Conservation (phyloP, 768 basidiomycete species). For the Leccinellum albellum region DNA sequence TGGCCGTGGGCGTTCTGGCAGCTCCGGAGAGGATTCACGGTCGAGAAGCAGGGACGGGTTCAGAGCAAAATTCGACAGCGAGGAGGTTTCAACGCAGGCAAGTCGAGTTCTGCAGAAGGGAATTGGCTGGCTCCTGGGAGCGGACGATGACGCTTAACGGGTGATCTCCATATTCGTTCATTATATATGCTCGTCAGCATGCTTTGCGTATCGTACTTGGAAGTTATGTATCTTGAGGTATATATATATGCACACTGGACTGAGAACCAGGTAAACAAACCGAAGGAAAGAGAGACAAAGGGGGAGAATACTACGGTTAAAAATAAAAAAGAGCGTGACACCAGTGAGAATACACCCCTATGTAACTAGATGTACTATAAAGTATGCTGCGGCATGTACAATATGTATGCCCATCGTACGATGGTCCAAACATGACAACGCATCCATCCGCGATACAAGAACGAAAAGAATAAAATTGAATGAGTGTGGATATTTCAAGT, state of each 20-base stretch:
- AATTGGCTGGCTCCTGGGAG: constrained; percentile 94
- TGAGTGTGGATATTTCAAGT: constrained; percentile 17
- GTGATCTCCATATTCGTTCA: not conserved
- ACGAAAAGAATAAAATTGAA: constrained; percentile 12
- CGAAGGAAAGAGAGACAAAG: constrained; percentile 7
- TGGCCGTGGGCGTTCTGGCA: constrained; percentile 30
- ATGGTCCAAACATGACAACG: constrained; percentile 13
- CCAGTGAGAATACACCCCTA: constrained; percentile 7
- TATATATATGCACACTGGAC: constrained; percentile 27
- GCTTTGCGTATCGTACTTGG: constrained; percentile 15
- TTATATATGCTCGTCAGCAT: constrained; percentile 17
- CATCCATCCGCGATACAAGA: constrained; percentile 16
- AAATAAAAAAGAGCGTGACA: constrained; percentile 10
- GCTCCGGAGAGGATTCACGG: constrained; percentile 17
- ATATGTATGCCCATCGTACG: constrained; percentile 7
- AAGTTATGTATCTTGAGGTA: constrained; percentile 18
- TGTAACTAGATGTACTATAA: constrained; percentile 11
- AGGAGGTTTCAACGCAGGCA: constrained; percentile 71
- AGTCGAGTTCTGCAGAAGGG: constrained; percentile 80
- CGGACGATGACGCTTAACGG: constrained; percentile 47
- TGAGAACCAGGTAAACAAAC: constrained; percentile 26
- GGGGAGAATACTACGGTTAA: constrained; percentile 26
- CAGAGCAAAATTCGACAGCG: constrained; percentile 43
- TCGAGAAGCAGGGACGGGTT: constrained; percentile 40
- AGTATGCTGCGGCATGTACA: constrained; percentile 10